These are phyloP conservation scores for Macrophomina phaseolina DNA, from an alignment of 2,329 filamentous ascomycete species.

Conservation along the genomic window DNA sequence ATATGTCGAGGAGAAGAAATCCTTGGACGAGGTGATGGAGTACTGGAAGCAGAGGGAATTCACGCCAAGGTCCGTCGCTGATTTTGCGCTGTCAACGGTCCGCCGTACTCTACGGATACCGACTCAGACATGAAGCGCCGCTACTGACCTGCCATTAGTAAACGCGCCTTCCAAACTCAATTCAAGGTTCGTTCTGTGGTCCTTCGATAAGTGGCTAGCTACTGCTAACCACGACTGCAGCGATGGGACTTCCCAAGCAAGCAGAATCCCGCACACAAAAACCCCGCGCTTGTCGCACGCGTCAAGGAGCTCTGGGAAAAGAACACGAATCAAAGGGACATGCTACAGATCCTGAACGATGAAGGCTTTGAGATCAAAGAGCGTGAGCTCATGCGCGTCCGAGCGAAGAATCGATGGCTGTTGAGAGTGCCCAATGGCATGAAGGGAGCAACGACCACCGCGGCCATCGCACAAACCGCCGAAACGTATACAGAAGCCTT, in stretches of 20 bases:
- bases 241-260: slow-evolving; percentile 81
- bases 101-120: slow-evolving; percentile 28
- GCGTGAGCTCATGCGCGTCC: slow-evolving; percentile 72
- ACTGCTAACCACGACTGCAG: slow-evolving; percentile 32
- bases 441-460: slow-evolving; percentile 40
- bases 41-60: slow-evolving; percentile 69
- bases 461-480: not conserved
- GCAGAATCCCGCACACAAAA: slow-evolving; percentile 73
- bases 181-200: slow-evolving; percentile 58
- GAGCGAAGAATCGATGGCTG: slow-evolving; percentile 71
- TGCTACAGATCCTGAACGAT: slow-evolving; percentile 70
- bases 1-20: slow-evolving; percentile 77
- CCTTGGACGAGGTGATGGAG: slow-evolving; percentile 75
- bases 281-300: slow-evolving; percentile 68
- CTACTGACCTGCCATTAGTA: slow-evolving; percentile 54
- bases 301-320: slow-evolving; percentile 79
- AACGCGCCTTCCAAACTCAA: slow-evolving; percentile 76
- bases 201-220: not conserved
- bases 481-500: slow-evolving; percentile 12
- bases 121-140: slow-evolving; percentile 14
- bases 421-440: slow-evolving; percentile 67
- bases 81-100: slow-evolving; percentile 19
- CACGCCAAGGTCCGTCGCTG: slow-evolving; percentile 65
- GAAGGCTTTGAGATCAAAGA: slow-evolving; percentile 77
- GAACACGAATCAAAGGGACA: slow-evolving; percentile 69